A percentile compares a stretch with the other conserved stretches of the same genome.
Conservation (phyloP, 352 stramenopile species). For the Phytophthora brassicae region DNA sequence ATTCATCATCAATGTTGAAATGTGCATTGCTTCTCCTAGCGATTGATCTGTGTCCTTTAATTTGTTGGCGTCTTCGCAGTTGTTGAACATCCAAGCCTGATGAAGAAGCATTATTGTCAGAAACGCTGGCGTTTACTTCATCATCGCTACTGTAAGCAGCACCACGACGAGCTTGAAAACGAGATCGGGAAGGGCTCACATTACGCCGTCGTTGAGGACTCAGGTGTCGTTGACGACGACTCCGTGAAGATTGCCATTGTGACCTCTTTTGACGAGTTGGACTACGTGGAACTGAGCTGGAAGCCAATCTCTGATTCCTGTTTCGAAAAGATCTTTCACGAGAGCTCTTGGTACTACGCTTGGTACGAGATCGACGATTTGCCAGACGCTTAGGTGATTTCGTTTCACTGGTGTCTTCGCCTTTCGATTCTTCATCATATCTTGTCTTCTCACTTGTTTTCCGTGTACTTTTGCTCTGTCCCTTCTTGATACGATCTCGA, state of each 20-base stretch:
- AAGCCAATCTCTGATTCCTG: constrained; percentile 6
- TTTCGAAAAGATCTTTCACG: neutral
- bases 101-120: constrained; percentile 24
- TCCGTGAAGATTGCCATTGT: constrained; percentile 2
- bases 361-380: neutral
- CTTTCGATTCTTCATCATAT: constrained; percentile 25
- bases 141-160: constrained; percentile 2
- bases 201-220: constrained; percentile 12
- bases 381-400: neutral
- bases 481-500: constrained; percentile 5
- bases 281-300: neutral
- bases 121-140: neutral
- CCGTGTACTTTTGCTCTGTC: constrained; percentile 8
- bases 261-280: constrained; percentile 9
- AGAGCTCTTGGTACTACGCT: constrained; percentile 1
- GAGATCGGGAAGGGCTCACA: constrained; percentile 15
- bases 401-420: constrained; percentile 3
- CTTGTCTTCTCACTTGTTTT: neutral
- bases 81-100: constrained; percentile 50
- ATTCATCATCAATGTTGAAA: constrained; percentile 11
- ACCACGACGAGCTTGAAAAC: constrained; percentile 1
- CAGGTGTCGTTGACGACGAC: neutral
- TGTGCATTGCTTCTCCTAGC: neutral
- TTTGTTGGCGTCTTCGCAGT: constrained; percentile 36
- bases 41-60: constrained; percentile 9